phyloP scores from a whole-genome alignment of 768 basidiomycete genomes.

The Phlebiopsis flavidoalba region DNA sequence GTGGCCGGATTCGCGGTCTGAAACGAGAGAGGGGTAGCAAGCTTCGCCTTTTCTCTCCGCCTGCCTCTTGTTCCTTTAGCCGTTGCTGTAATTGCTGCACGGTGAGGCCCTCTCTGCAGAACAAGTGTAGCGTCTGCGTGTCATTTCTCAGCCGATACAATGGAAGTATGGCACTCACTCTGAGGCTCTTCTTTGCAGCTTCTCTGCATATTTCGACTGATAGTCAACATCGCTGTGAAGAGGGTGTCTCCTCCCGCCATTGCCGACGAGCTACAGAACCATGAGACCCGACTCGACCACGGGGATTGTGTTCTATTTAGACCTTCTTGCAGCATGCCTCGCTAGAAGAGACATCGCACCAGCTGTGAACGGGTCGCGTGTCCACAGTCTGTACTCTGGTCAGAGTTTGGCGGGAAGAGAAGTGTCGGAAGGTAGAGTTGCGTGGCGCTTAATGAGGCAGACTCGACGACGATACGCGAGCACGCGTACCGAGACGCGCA shows the following conservation, averaged over 20 bases:
- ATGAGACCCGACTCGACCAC: neutral
- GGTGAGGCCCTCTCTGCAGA: conserved; percentile 34
- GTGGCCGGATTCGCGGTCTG: conserved; percentile 12
- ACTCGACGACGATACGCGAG: neutral
- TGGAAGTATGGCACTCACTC: conserved; percentile 43
- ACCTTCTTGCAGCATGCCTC: neutral
- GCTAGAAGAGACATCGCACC: neutral
- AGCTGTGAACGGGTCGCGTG: neutral
- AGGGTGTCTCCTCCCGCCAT: conserved; percentile 1
- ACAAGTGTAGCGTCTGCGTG: no score
- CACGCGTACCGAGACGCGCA: neutral
- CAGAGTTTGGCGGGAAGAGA: neutral
- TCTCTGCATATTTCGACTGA: conserved; percentile 60
- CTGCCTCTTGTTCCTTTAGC: conserved; percentile 22
- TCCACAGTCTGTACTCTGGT: neutral
- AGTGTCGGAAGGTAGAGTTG: neutral
- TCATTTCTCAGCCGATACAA: neutral
- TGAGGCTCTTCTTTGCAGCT: conserved; percentile 56
- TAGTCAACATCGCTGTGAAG: conserved; percentile 23
- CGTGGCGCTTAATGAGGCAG: neutral
- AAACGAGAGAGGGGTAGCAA: conserved; percentile 7
- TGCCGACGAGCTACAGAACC: neutral
- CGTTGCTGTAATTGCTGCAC: conserved; percentile 34
- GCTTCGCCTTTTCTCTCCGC: conserved; percentile 14
- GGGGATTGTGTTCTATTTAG: no score